Conservation (phyloP, 306 rosid genomes). For the Sophora flavescens region DNA sequence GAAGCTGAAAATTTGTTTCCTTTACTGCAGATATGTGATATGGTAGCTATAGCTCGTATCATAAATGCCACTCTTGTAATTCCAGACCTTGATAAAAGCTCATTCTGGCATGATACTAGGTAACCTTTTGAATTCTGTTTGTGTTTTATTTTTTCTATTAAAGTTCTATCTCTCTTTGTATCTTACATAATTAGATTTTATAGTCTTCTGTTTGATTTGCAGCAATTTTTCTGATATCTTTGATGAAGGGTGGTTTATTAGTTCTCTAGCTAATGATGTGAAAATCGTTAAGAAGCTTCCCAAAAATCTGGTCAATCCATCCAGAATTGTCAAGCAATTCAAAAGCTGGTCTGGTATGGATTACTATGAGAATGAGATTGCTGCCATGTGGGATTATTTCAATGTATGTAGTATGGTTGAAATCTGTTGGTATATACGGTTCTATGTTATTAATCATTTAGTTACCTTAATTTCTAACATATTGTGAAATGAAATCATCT, state of each 20-base stretch:
- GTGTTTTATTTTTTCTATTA: not conserved
- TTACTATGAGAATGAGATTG: constrained; percentile 86
- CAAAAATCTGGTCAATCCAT: constrained; percentile 52
- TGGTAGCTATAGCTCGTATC: constrained; percentile 95
- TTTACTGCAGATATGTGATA: constrained; percentile 87
- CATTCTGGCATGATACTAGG: constrained; percentile 95
- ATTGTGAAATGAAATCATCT: constrained; percentile 35
- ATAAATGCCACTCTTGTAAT: constrained; percentile 95
- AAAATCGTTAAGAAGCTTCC: constrained; percentile 82
- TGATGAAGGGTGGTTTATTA: constrained; percentile 80
- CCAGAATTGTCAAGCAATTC: constrained; percentile 71
- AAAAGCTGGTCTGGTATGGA: constrained; percentile 94
- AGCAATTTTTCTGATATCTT: constrained; percentile 91
- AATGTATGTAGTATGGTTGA: constrained; percentile 57
- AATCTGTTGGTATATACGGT: constrained; percentile 34
- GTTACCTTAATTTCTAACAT: constrained; percentile 33
- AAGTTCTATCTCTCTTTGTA: constrained; percentile 24
- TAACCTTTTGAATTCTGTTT: constrained; percentile 42
- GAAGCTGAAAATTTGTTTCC: constrained; percentile 46
- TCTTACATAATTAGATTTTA: constrained; percentile 38
- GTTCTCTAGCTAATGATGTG: constrained; percentile 80
- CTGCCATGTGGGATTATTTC: constrained; percentile 71
- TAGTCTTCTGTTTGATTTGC: constrained; percentile 49
- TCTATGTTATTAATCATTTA: constrained; percentile 19
- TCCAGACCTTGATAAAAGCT: constrained; percentile 89